Conservation (phyloP, 2,329 filamentous ascomycete species). For the Leptographium lundbergii region DNA sequence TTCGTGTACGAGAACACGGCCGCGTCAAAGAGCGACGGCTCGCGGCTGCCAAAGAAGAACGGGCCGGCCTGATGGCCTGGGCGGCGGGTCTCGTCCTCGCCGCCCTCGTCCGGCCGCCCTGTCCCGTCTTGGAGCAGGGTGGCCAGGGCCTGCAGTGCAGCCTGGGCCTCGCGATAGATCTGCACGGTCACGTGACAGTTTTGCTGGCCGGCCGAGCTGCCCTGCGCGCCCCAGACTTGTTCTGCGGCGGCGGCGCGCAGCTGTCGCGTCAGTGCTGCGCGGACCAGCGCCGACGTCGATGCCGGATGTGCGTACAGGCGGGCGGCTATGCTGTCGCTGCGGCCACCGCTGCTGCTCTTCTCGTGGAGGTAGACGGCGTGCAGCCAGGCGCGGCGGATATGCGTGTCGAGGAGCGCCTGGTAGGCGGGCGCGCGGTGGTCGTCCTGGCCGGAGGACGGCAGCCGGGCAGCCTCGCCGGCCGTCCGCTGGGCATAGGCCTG, state of each 20-base stretch:
- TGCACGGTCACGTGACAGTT: conserved; percentile 18
- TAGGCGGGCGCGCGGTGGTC: conserved; percentile 51
- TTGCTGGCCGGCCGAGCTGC: conserved; percentile 20
- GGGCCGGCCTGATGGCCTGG: conserved; percentile 16
- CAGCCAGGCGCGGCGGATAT: conserved; percentile 79
- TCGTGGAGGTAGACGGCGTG: conserved; percentile 61
- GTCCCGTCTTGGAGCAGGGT: conserved; percentile 19
- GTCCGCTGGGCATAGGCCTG: conserved; percentile 10
- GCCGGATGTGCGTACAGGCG: conserved; percentile 59
- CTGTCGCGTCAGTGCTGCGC: conserved; percentile 47
- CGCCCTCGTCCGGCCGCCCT: neutral
- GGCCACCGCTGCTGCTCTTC: conserved; percentile 24
- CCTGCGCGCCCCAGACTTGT: conserved; percentile 29
- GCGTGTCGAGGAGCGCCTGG: conserved; percentile 60
- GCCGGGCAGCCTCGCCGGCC: neutral
- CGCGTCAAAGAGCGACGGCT: conserved; percentile 72
- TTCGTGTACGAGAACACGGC: conserved; percentile 83
- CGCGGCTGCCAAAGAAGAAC: conserved; percentile 45
- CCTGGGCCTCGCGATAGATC: conserved; percentile 30
- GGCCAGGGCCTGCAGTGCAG: conserved; percentile 34
- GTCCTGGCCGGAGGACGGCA: neutral
- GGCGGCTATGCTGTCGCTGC: conserved; percentile 56
- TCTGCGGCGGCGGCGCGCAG: conserved; percentile 60
- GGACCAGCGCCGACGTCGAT: conserved; percentile 48
- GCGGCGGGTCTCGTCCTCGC: neutral